A percentile compares a stretch with the other conserved stretches of the same genome.
These are phyloP conservation scores for Psilocybe sp. DNA, from an alignment of 768 basidiomycete species.

Conservation along the genomic window DNA sequence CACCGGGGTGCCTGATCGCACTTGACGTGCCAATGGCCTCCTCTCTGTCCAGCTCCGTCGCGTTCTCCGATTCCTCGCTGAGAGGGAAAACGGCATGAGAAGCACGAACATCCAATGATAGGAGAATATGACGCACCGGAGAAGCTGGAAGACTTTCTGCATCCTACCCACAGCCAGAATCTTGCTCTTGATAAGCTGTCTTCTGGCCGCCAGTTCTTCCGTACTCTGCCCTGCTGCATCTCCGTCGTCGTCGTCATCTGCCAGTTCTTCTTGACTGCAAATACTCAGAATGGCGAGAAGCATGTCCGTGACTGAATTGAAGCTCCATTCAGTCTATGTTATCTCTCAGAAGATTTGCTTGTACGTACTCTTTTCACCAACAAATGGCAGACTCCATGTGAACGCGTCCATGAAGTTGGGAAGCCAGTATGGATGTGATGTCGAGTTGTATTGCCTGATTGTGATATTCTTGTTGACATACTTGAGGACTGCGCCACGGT, in stretches of 20 bases:
- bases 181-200: conserved; percentile 95
- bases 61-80: conserved; percentile 79
- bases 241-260: conserved; percentile 47
- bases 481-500: conserved; percentile 95
- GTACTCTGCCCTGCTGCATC: conserved; percentile 28
- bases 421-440: conserved; percentile 89
- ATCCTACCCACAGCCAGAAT: conserved; percentile 96
- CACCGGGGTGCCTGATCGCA: conserved; percentile 30
- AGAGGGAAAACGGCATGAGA: not conserved
- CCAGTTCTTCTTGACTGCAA: conserved; percentile 91
- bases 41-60: conserved; percentile 55
- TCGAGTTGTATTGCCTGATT: conserved; percentile 82
- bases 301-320: conserved; percentile 87
- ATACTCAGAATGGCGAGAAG: conserved; percentile 90
- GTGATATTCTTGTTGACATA: conserved; percentile 97
- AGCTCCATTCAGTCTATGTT: not conserved
- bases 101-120: not conserved
- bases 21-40: conserved; percentile 19
- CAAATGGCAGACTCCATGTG: conserved; percentile 97
- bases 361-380: conserved; percentile 88
- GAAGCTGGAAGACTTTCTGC: conserved; percentile 91
- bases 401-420: conserved; percentile 99
- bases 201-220: conserved; percentile 62
- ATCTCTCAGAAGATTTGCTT: conserved; percentile 12
- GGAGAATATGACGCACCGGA: conserved; percentile 60